These are phyloP conservation scores for Tolypocladium nubicola DNA, from an alignment of 2,329 filamentous ascomycete genomes.

Conservation along the genomic window DNA sequence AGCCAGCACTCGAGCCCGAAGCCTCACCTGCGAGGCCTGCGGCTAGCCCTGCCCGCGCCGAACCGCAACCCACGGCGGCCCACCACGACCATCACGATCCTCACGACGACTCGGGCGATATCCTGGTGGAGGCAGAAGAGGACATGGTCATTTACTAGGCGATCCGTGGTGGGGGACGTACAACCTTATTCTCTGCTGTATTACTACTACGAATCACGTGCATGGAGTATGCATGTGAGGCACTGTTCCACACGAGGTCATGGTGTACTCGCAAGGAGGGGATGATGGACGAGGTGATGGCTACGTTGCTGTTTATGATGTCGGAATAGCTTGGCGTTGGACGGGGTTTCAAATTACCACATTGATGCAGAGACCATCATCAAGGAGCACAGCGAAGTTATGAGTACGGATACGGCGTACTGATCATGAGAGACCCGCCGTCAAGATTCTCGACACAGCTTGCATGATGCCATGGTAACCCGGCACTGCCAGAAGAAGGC, in stretches of 20 bases:
- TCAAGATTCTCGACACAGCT: neutral
- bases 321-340: neutral
- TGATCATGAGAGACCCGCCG: neutral
- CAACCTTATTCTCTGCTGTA: neutral
- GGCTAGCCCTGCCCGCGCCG: neutral
- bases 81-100: conserved; percentile 10
- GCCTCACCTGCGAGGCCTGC: neutral
- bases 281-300: neutral
- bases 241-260: neutral
- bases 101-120: conserved; percentile 63
- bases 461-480: neutral
- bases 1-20: conserved; percentile 4
- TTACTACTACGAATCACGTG: neutral
- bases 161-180: neutral
- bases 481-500: neutral
- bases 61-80: neutral
- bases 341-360: neutral
- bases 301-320: neutral
- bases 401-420: neutral
- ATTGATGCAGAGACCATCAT: neutral
- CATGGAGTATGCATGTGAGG: neutral
- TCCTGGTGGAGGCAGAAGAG: conserved; percentile 76
- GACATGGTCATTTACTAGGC: conserved; percentile 81
- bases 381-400: neutral
- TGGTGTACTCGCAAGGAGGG: neutral